Evolutionary conservation across 2,329 filamentous ascomycete species (phyloP).

Genomic region (Clonostachys byssicola): DNA sequence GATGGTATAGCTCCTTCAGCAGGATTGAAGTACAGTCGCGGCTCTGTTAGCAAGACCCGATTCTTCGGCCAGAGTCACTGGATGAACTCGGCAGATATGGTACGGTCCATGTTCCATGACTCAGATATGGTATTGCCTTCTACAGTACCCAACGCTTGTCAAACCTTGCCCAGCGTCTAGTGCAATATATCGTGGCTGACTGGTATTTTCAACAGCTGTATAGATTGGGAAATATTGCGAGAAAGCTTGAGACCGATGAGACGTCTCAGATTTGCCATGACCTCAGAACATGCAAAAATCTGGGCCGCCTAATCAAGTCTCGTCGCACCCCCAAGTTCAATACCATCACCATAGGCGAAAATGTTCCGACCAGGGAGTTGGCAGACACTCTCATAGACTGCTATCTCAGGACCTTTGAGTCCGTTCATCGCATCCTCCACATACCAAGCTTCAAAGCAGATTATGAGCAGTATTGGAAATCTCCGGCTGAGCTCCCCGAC

Average conservation of each 20-base stretch:
- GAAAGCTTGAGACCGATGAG: no score
- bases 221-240: no score
- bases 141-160: no score
- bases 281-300: slow-evolving; percentile 45
- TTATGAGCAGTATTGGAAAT: slow-evolving; percentile 46
- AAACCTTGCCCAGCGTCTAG: no score
- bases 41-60: slow-evolving; percentile 23
- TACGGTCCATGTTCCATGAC: no score
- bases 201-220: no score
- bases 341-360: slow-evolving; percentile 16
- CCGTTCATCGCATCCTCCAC: slow-evolving; percentile 43
- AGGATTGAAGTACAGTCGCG: no score
- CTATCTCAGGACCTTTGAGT: slow-evolving; percentile 44
- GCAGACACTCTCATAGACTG: slow-evolving; percentile 41
- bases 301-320: slow-evolving; percentile 48
- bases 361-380: slow-evolving; percentile 40
- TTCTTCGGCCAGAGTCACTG: slow-evolving; percentile 47
- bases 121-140: no score
- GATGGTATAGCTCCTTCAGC: no score
- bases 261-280: no score
- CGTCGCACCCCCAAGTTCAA: slow-evolving; percentile 36
- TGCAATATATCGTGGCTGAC: no score
- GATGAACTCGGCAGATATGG: slow-evolving; percentile 15
- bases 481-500: slow-evolving; percentile 14
- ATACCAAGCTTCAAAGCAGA: slow-evolving; percentile 41